Evolutionary conservation across 768 basidiomycete genomes (phyloP).

Genomic region (Porphyrellus cyaneotinctus): DNA sequence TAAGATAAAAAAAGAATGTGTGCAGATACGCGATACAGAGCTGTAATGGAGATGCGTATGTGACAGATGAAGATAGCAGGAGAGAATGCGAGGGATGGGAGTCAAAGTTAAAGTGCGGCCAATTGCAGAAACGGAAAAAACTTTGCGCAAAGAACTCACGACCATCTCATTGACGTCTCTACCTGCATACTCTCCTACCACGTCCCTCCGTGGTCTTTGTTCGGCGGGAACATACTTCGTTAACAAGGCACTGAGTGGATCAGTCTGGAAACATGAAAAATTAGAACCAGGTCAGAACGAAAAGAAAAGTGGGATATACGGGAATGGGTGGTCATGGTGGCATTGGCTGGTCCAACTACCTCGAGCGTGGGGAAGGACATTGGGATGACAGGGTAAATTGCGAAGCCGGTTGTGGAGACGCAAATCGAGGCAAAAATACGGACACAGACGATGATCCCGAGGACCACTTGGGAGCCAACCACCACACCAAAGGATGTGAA

Average conservation of each 20-base stretch:
- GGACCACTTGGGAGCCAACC: constrained; percentile 42
- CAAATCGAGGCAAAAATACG: constrained; percentile 23
- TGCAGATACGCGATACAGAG: constrained; percentile 20
- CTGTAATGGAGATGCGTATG: constrained; percentile 16
- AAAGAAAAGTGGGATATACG: background rate
- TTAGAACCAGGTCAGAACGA: constrained; percentile 3
- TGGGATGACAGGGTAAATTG: constrained; percentile 2
- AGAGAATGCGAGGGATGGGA: constrained; percentile 9
- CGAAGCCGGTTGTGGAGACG: background rate
- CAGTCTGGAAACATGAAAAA: constrained; percentile 49
- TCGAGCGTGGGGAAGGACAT: constrained; percentile 2
- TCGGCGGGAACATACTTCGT: constrained; percentile 83
- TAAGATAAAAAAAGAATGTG: constrained; percentile 18
- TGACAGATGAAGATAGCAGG: constrained; percentile 3
- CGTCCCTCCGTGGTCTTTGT: constrained; percentile 66
- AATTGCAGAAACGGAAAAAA: constrained; percentile 8
- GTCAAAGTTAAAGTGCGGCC: constrained; percentile 1
- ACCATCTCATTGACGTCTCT: constrained; percentile 76
- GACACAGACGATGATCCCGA: constrained; percentile 37
- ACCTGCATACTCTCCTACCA: constrained; percentile 69
- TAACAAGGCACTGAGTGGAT: constrained; percentile 75
- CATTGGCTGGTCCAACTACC: constrained; percentile 3
- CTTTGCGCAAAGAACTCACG: constrained; percentile 45
- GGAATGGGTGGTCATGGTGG: constrained; percentile 3
- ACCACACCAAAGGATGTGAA: constrained; percentile 56